These are phyloP conservation scores for Sporothrix euskadiensis DNA, from an alignment of 2,329 filamentous ascomycete genomes.

Conservation along the genomic window DNA sequence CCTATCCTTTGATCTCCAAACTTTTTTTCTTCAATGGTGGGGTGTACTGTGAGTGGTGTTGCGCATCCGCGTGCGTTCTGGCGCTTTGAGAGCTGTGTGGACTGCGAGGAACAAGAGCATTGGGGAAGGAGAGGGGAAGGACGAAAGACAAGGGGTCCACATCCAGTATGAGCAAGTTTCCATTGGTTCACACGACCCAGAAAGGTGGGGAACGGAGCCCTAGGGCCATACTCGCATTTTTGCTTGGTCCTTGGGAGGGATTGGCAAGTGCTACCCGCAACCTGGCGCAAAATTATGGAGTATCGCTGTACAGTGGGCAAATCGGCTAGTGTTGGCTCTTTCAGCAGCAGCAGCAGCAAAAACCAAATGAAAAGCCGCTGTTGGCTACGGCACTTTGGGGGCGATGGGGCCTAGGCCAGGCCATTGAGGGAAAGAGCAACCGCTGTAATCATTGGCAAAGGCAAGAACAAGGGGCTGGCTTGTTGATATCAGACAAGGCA, in stretches of 20 bases:
- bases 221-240: neutral
- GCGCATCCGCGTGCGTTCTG: slow-evolving; percentile 6
- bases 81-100: neutral
- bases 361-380: neutral
- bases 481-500: slow-evolving; percentile 19
- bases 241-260: neutral
- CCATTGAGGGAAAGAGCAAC: neutral
- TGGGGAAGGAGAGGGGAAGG: neutral
- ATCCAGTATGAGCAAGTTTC: slow-evolving; percentile 33
- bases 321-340: neutral
- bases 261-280: slow-evolving; percentile 10
- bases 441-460: neutral
- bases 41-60: neutral
- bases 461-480: neutral
- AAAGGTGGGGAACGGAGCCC: slow-evolving; percentile 16
- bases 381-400: neutral
- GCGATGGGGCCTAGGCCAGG: neutral
- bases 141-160: neutral
- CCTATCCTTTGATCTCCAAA: neutral
- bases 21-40: neutral
- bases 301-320: neutral
- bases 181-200: slow-evolving; percentile 25
- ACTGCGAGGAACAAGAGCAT: neutral
- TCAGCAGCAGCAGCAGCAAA: no score
- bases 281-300: slow-evolving; percentile 1